Evolutionary conservation across 192 early-diverging fungal species (phyloP).

Genomic region (Chytriomyces confervae): DNA sequence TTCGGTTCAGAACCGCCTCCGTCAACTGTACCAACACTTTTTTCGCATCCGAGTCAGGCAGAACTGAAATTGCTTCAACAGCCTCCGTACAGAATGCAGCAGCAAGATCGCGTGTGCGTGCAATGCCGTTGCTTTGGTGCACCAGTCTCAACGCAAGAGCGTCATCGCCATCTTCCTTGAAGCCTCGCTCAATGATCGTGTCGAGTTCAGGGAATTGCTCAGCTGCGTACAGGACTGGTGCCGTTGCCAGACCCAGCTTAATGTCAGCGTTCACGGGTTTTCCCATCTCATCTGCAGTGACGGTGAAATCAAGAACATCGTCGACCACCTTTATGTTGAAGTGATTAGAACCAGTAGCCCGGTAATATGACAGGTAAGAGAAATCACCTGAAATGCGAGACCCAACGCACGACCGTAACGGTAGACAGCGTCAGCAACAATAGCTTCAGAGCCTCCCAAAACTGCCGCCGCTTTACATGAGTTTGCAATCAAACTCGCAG

Average conservation of each 20-base stretch:
- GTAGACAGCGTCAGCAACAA: slow-evolving; percentile 80
- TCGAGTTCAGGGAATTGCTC: slow-evolving; percentile 85
- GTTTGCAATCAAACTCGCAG: slow-evolving; percentile 91
- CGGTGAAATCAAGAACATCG: slow-evolving; percentile 91
- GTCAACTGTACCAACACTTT: slow-evolving; percentile 82
- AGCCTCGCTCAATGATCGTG: slow-evolving; percentile 86
- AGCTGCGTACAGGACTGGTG: slow-evolving; percentile 92
- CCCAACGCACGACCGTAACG: slow-evolving; percentile 89
- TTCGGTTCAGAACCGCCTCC: slow-evolving; percentile 79
- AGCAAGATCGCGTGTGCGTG: slow-evolving; percentile 77
- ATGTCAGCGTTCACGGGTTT: slow-evolving; percentile 92
- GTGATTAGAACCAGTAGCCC: neutral
- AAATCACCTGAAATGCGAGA: slow-evolving; percentile 87
- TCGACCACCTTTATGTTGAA: slow-evolving; percentile 68
- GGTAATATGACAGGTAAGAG: slow-evolving; percentile 18
- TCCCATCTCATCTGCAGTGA: slow-evolving; percentile 75
- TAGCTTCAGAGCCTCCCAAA: slow-evolving; percentile 75
- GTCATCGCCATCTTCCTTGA: slow-evolving; percentile 77
- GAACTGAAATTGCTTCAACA: slow-evolving; percentile 64
- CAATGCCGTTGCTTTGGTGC: slow-evolving; percentile 77
- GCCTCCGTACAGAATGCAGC: slow-evolving; percentile 77
- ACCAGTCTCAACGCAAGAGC: slow-evolving; percentile 78
- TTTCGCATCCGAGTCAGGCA: slow-evolving; percentile 78
- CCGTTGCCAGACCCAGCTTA: slow-evolving; percentile 88
- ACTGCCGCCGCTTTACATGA: slow-evolving; percentile 87